Evolutionary conservation across 768 basidiomycete genomes (phyloP), one percentile per base, ranked within the genome.

Genomic region (Boletus barrowsii): DNA sequence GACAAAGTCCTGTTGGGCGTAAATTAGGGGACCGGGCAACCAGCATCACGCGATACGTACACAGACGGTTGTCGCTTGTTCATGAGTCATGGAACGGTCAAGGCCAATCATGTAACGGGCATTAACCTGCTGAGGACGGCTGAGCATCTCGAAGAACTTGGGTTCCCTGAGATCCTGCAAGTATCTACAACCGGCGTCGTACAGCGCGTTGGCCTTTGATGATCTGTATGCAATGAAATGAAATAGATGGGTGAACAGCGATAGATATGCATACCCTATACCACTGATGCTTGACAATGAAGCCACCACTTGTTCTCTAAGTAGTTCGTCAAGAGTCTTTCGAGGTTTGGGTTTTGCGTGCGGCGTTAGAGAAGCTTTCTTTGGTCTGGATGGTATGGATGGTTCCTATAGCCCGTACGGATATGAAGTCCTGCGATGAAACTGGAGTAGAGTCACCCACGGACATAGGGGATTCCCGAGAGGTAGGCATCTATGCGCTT

Each of bases 161-260:
- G 74, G 74, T 8, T 71, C 64, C 30, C 53, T 61, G 24, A 86
- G 67, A 49, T 82, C 76, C 18, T 68, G 69, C 24, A 79, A 18
- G 2, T 73, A 72, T 49, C 50, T 66, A 54, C 81, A 83, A 5
- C 86, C 86, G 6, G 76, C 78, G 7, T 74, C 72, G 39, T 79
- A 74, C 3, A 87, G 73, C n/a, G 72, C 62, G 35, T 71, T 65
- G 10, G 82, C 82, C 20, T 66, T 66, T 13, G 41, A 47, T 20
- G 22, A 13, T 39, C 68, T 65, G 42, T 47, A 17, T n/a, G 42
- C 35, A 42, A 46, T 26, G 20, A 43, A 49, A 37, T 49, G 42
- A 55, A 18, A 43, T 22, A 39, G 17, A 13, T 15, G 17, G 17
- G 39, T 15, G 13, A n/a, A 33, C 0, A 32, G 22, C 14, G 45